Evolutionary conservation across 225 moss, liverwort and hornwort species (phyloP).

Genomic region (Takakia lepidozioides): DNA sequence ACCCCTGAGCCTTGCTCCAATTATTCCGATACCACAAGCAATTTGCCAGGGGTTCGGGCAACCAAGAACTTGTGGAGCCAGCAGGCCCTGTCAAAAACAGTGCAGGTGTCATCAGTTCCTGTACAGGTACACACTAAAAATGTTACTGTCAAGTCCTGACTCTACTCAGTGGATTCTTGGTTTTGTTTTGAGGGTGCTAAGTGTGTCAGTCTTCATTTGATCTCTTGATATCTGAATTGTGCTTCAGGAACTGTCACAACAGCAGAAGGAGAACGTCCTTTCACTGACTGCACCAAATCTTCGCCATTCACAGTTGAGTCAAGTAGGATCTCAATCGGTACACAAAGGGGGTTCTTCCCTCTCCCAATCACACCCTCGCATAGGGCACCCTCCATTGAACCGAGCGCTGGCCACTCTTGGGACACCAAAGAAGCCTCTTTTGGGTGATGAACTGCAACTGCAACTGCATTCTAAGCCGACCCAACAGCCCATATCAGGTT

Average conservation of each 20-base stretch:
- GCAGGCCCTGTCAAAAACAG: conserved; percentile 4
- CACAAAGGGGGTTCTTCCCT: neutral
- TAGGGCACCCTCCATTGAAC: conserved; percentile 8
- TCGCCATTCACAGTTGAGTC: too few species aligned
- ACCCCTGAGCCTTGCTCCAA: conserved; percentile 5
- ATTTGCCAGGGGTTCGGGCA: conserved; percentile 6
- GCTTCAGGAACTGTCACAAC: conserved; percentile 11
- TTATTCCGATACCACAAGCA: conserved; percentile 1
- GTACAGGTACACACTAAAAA: too few species aligned
- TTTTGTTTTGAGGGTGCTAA: neutral
- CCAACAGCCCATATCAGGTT: too few species aligned
- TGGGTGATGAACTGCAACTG: conserved; percentile 12
- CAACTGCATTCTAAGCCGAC: conserved; percentile 14
- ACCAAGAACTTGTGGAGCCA: conserved; percentile 6
- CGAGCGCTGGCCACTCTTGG: conserved; percentile 5
- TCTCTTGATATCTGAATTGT: neutral
- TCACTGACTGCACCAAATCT: conserved; percentile 1
- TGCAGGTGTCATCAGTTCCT: conserved; percentile 7
- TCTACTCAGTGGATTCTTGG: too few species aligned
- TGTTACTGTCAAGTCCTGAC: too few species aligned
- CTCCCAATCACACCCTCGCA: neutral
- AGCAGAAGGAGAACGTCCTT: conserved; percentile 10
- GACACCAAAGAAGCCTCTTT: conserved; percentile 6
- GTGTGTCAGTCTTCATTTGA: neutral
- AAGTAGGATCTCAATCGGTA: neutral